Conservation (phyloP, 768 basidiomycete species). For the Pisolithus sp. region DNA sequence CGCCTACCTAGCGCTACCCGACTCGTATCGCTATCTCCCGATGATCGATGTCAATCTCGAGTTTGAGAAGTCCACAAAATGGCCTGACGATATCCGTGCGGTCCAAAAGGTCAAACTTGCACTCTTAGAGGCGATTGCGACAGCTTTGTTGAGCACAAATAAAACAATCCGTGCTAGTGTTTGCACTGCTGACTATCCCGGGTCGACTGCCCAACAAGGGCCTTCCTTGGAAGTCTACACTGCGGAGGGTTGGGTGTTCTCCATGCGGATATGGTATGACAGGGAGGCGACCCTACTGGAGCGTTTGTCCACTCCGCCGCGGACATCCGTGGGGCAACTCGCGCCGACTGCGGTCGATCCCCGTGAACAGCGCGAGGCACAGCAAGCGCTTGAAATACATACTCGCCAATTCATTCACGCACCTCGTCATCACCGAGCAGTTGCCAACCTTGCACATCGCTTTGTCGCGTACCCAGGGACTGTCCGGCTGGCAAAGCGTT, state of each 20-base stretch:
- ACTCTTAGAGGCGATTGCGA: constrained; percentile 77
- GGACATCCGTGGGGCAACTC: constrained; percentile 11
- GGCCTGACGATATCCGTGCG: constrained; percentile 91
- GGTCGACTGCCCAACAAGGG: constrained; percentile 60
- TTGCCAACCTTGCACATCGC: constrained; percentile 74
- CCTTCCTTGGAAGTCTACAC: constrained; percentile 72
- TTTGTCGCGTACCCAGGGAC: constrained; percentile 78
- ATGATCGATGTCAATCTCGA: constrained; percentile 74
- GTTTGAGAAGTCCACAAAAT: constrained; percentile 87
- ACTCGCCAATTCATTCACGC: constrained; percentile 68
- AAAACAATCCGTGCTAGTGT: constrained; percentile 51
- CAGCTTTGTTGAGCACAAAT: constrained; percentile 48
- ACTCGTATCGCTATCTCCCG: constrained; percentile 58
- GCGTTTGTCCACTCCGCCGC: constrained; percentile 47
- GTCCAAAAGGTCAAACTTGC: constrained; percentile 94
- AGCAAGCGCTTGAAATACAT: constrained; percentile 54
- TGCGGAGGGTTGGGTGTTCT: constrained; percentile 82
- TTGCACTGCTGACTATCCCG: constrained; percentile 46
- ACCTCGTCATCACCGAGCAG: constrained; percentile 80
- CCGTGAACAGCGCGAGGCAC: constrained; percentile 47
- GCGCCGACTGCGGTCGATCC: constrained; percentile 1
- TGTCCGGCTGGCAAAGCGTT: constrained; percentile 84
- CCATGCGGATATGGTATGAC: constrained; percentile 78
- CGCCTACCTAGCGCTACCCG: constrained; percentile 45
- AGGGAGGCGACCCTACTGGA: constrained; percentile 78